These are phyloP conservation scores for Mycena sanguinolenta DNA, from an alignment of 768 basidiomycete species.

Conservation along the genomic window DNA sequence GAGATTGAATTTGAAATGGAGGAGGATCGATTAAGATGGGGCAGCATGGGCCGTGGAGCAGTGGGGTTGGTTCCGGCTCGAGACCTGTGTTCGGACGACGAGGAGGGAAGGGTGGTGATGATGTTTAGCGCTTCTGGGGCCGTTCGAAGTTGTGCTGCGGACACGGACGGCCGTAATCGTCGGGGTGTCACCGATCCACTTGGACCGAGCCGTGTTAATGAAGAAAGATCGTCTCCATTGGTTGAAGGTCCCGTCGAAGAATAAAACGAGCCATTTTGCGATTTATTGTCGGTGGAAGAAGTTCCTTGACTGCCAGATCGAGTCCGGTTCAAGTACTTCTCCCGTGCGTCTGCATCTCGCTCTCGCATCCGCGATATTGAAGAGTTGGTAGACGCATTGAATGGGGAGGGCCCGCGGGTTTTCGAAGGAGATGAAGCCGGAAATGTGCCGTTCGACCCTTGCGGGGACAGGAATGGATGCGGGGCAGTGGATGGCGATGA, in stretches of 20 bases:
- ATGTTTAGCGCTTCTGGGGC: conserved; percentile 53
- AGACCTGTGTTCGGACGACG: conserved; percentile 64
- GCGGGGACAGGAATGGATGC: conserved; percentile 55
- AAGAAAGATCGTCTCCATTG: conserved; percentile 67
- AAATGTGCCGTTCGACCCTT: conserved; percentile 45
- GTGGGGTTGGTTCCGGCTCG: conserved; percentile 80
- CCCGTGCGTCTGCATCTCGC: conserved; percentile 89
- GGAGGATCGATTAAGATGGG: conserved; percentile 64
- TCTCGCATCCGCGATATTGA: conserved; percentile 86
- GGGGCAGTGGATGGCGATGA: conserved; percentile 74
- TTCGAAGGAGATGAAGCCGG: conserved; percentile 60
- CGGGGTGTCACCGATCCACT: conserved; percentile 72
- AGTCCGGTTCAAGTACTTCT: conserved; percentile 86
- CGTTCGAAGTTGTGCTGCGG: conserved; percentile 81
- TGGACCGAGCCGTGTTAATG: conserved; percentile 58
- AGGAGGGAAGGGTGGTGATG: conserved; percentile 45
- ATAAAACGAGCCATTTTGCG: conserved; percentile 66
- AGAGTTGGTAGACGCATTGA: conserved; percentile 54
- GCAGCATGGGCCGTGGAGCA: conserved; percentile 59
- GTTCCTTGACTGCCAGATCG: conserved; percentile 85
- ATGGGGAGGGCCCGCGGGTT: conserved; percentile 49
- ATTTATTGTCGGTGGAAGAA: conserved; percentile 78
- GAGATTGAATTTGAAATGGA: conserved; percentile 73
- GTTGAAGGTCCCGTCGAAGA: conserved; percentile 66
- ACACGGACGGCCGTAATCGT: conserved; percentile 78